Conservation (phyloP, 257 asterid species). For the Ilex aquifolium region DNA sequence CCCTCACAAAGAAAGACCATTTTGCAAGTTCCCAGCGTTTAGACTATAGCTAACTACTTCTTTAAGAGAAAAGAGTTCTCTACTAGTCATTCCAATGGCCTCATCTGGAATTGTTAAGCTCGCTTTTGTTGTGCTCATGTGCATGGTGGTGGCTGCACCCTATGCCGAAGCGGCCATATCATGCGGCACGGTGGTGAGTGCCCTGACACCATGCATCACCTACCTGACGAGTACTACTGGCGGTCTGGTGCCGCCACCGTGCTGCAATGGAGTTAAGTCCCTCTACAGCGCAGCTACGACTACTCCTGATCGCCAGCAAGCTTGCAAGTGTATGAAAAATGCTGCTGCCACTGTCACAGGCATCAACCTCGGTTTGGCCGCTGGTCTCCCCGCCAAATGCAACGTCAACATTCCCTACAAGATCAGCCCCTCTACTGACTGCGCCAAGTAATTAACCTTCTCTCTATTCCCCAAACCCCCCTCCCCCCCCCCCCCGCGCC, state of each 20-base stretch:
- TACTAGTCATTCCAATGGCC: background rate
- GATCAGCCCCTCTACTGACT: conserved; percentile 50
- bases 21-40: no score
- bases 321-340: conserved; percentile 26
- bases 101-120: conserved; percentile 1
- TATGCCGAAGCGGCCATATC: conserved; percentile 15
- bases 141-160: conserved; percentile 18
- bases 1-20: no score
- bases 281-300: conserved; percentile 20
- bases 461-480: no score
- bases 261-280: conserved; percentile 27
- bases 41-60: no score
- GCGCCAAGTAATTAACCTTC: conserved; percentile 33
- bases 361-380: conserved; percentile 26
- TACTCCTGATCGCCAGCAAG: conserved; percentile 26
- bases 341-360: background rate
- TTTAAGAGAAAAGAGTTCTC: no score
- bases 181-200: conserved; percentile 18
- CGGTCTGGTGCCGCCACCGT: conserved; percentile 1
- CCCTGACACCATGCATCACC: conserved; percentile 20
- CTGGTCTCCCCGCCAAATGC: conserved; percentile 44
- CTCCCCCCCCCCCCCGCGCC: no score
- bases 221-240: conserved; percentile 13
- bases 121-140: conserved; percentile 16
- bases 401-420: conserved; percentile 45